A percentile compares a stretch with the other conserved stretches of the same genome.
phyloP scores from a whole-genome alignment of 179 eudicot genomes.

The Spinacia oleracea region DNA sequence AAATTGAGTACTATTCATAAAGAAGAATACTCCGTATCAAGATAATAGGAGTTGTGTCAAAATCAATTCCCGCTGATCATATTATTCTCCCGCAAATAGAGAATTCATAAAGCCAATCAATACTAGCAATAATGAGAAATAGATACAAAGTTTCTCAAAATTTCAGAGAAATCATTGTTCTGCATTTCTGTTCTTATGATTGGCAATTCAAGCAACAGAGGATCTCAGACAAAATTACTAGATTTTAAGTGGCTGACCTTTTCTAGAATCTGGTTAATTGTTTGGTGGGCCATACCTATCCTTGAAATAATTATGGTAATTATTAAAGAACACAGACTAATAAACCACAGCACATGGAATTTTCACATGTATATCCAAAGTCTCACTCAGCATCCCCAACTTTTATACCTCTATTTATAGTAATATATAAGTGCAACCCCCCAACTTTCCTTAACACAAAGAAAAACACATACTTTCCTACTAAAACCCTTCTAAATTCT shows the following conservation, averaged over 20 bases:
- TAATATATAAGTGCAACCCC: neutral
- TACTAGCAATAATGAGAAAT: neutral
- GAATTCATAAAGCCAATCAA: no score
- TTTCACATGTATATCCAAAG: constrained; percentile 30
- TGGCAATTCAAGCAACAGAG: constrained; percentile 22
- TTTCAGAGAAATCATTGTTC: neutral
- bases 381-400: constrained; percentile 10
- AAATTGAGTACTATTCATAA: no score
- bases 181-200: constrained; percentile 2
- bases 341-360: constrained; percentile 35
- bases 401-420: neutral
- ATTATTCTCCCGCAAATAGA: no score
- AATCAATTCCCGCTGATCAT: no score
- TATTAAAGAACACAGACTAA: constrained; percentile 14
- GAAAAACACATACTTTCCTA: neutral
- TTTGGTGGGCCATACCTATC: constrained; percentile 31
- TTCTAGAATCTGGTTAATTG: neutral
- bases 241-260: constrained; percentile 12
- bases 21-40: no score
- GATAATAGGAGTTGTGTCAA: no score
- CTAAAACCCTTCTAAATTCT: constrained; percentile 7
- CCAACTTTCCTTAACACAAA: neutral
- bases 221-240: constrained; percentile 21
- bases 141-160: neutral
- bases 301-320: constrained; percentile 18